Evolutionary conservation across 352 stramenopile species (phyloP).

Genomic region (Pythium coloratum): DNA sequence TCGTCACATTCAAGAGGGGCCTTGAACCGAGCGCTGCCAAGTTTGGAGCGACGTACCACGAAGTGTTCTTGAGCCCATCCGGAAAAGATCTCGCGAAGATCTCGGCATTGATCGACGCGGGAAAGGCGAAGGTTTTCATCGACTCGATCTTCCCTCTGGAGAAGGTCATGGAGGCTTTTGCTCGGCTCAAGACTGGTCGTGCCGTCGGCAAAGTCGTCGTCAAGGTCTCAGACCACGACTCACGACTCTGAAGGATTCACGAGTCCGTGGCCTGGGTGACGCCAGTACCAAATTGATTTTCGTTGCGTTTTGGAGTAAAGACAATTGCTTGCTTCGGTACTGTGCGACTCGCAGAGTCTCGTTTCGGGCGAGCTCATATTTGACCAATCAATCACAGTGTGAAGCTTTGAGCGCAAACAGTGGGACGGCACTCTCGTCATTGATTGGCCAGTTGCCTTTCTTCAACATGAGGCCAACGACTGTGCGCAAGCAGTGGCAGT

Average conservation of each 20-base stretch:
- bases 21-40: constrained; percentile 45
- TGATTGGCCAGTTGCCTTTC: no score
- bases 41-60: constrained; percentile 42
- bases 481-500: no score
- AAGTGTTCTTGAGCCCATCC: constrained; percentile 23
- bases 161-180: constrained; percentile 40
- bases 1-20: constrained; percentile 37
- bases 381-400: no score
- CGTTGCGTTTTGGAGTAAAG: no score
- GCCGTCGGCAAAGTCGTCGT: constrained; percentile 36
- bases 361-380: no score
- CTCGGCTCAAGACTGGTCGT: constrained; percentile 45
- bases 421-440: no score
- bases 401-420: no score
- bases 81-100: constrained; percentile 40
- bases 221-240: constrained; percentile 9
- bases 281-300: no score
- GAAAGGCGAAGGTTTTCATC: constrained; percentile 38
- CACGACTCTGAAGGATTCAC: background rate
- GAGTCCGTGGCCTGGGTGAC: no score
- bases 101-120: constrained; percentile 36
- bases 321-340: no score
- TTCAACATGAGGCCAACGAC: no score
- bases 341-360: no score
- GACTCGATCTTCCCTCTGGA: constrained; percentile 50